phyloP scores from a whole-genome alignment of 2,329 filamentous ascomycete genomes.

The Didymella lethalis region DNA sequence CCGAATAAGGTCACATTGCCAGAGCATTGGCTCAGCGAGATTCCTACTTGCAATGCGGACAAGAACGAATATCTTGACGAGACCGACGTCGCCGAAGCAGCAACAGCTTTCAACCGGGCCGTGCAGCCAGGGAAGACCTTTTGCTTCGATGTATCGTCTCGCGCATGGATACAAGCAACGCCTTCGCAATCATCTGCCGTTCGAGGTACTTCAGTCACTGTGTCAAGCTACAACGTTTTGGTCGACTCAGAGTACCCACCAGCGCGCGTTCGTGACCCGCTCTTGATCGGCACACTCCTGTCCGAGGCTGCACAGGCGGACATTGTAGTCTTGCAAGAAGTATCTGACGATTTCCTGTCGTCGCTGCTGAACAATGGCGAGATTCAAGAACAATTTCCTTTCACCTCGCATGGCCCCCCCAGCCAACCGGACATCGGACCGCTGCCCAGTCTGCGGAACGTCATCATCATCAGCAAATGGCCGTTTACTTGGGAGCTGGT shows the following conservation, averaged over 20 bases:
- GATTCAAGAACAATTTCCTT: constrained; percentile 62
- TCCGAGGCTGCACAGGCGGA: constrained; percentile 46
- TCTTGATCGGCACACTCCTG: constrained; percentile 48
- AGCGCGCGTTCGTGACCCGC: constrained; percentile 48
- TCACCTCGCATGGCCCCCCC: constrained; percentile 65
- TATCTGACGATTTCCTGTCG: constrained; percentile 69
- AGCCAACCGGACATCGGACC: constrained; percentile 61
- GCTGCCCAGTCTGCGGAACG: constrained; percentile 67
- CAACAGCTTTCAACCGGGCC: constrained; percentile 18
- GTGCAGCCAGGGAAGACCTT: constrained; percentile 43
- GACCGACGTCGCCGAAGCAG: background rate
- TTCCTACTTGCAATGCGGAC: background rate
- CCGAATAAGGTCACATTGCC: constrained; percentile 1
- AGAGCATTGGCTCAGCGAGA: constrained; percentile 28
- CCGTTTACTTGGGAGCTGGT: constrained; percentile 65
- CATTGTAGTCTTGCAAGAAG: constrained; percentile 64
- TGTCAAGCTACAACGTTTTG: constrained; percentile 57
- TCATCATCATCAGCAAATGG: constrained; percentile 66
- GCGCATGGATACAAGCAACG: constrained; percentile 34
- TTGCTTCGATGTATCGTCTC: constrained; percentile 33
- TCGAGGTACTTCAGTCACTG: constrained; percentile 30
- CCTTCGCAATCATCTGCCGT: background rate
- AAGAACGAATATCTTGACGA: constrained; percentile 15
- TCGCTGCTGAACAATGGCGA: constrained; percentile 59
- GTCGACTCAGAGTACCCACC: constrained; percentile 51